Percentiles rank a stretch among this genome's conserved stretches.
These are phyloP conservation scores for Beauveria scarabaeidicola DNA, from an alignment of 2,329 filamentous ascomycete species.

Conservation along the genomic window DNA sequence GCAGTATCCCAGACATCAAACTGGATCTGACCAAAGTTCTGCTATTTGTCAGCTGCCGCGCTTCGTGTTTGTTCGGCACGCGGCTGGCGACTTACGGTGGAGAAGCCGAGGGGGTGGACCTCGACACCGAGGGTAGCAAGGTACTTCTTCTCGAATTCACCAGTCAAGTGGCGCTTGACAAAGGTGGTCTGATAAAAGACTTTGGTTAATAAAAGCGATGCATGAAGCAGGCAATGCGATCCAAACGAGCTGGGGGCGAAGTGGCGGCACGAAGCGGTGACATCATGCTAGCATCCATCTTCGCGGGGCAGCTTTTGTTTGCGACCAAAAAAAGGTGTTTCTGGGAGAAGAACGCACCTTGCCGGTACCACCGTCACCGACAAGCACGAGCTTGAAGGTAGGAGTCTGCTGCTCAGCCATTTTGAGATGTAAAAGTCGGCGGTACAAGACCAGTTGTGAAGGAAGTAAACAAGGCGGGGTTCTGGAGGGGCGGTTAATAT, in stretches of 20 bases:
- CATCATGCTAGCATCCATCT: slow-evolving; percentile 11
- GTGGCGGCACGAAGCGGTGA: slow-evolving; percentile 15
- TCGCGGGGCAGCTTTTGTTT: slow-evolving; percentile 11
- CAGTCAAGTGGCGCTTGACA: slow-evolving; percentile 99
- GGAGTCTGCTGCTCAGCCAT: slow-evolving; percentile 59
- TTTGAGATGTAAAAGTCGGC: slow-evolving; percentile 24
- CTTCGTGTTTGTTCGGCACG: slow-evolving; percentile 11
- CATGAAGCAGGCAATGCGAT: neutral
- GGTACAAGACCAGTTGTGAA: slow-evolving; percentile 20
- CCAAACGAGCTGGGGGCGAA: neutral
- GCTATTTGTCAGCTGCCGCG: slow-evolving; percentile 24
- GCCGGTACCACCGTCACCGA: slow-evolving; percentile 97
- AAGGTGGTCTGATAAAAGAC: slow-evolving; percentile 73
- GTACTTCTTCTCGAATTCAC: slow-evolving; percentile 99
- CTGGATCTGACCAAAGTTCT: slow-evolving; percentile 92
- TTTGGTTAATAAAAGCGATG: slow-evolving; percentile 12
- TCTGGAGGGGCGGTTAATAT: slow-evolving; percentile 28
- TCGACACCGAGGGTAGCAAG: slow-evolving; percentile 99
- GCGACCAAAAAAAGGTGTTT: slow-evolving; percentile 12
- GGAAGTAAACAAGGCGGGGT: slow-evolving; percentile 41
- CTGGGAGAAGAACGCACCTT: slow-evolving; percentile 59
- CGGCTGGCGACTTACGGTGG: slow-evolving; percentile 63
- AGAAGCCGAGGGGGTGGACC: slow-evolving; percentile 96
- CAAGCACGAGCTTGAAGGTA: slow-evolving; percentile 99
- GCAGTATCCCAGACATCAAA: slow-evolving; percentile 99